Evolutionary conservation across 495 filamentous ascomycete genomes (phyloP).

Genomic region (Penicillium diatomitis): DNA sequence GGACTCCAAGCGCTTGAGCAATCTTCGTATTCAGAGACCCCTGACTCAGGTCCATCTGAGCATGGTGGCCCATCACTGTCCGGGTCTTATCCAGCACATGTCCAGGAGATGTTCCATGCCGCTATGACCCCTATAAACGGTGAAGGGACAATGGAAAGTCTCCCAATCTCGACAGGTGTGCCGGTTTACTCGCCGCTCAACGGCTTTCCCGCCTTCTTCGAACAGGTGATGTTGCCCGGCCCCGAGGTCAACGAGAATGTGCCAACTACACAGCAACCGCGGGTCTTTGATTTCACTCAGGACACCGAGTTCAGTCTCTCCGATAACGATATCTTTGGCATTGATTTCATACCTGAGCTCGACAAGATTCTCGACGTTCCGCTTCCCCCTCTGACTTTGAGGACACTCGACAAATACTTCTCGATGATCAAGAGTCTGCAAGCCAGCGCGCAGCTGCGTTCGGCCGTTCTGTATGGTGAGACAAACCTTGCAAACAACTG

Average conservation of each 20-base stretch:
- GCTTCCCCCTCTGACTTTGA: constrained; percentile 1
- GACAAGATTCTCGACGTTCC: constrained; percentile 12
- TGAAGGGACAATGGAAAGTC: background rate
- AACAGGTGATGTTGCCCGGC: constrained; percentile 18
- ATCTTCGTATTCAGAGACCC: background rate
- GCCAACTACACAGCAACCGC: constrained; percentile 14
- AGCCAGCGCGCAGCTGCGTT: constrained; percentile 18
- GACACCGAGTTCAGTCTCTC: constrained; percentile 12
- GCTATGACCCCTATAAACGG: background rate
- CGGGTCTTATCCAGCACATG: constrained; percentile 1
- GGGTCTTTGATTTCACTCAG: constrained; percentile 20
- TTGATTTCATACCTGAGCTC: constrained; percentile 15
- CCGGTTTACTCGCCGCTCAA: constrained; percentile 1
- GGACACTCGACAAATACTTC: constrained; percentile 1
- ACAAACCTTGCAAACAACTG: background rate
- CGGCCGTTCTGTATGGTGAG: constrained; percentile 17
- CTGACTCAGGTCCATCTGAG: constrained; percentile 5
- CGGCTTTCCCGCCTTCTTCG: constrained; percentile 19
- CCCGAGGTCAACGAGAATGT: background rate
- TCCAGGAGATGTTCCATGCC: constrained; percentile 1
- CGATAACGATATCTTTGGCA: constrained; percentile 13
- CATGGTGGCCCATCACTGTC: background rate
- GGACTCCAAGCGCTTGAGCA: background rate
- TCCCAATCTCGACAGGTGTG: background rate
- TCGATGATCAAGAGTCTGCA: constrained; percentile 9